A percentile compares a stretch with the other conserved stretches of the same genome.
These are phyloP conservation scores for Candida namnaoensis DNA, from an alignment of 805 yeast species.

Conservation along the genomic window DNA sequence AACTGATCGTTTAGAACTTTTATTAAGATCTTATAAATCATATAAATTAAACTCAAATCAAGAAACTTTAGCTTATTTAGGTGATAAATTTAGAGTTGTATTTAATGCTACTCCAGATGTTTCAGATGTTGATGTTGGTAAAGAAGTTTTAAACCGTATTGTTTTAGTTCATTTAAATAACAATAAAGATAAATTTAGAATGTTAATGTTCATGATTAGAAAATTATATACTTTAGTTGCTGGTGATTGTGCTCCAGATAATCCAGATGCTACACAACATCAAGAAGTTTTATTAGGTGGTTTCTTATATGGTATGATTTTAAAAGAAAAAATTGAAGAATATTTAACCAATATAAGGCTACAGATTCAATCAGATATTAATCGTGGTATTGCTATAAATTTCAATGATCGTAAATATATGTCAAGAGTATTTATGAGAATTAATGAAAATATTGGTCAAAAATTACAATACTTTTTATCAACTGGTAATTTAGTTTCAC, in stretches of 20 bases:
- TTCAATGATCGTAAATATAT: slow-evolving; percentile 81
- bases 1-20: slow-evolving; percentile 94
- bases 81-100: slow-evolving; percentile 92
- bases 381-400: slow-evolving; percentile 73
- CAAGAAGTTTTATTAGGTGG: slow-evolving; percentile 96
- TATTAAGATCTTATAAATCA: slow-evolving; percentile 80
- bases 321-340: slow-evolving; percentile 95
- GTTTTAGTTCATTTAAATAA: slow-evolving; percentile 81
- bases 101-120: slow-evolving; percentile 84
- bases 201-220: slow-evolving; percentile 90
- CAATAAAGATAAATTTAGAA: slow-evolving; percentile 72
- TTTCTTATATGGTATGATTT: slow-evolving; percentile 90
- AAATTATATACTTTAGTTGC: slow-evolving; percentile 92
- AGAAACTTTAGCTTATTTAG: slow-evolving; percentile 89
- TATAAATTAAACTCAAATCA: slow-evolving; percentile 72
- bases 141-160: slow-evolving; percentile 70
- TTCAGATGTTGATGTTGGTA: slow-evolving; percentile 86
- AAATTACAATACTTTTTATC: slow-evolving; percentile 91
- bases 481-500: slow-evolving; percentile 95
- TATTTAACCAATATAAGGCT: slow-evolving; percentile 64
- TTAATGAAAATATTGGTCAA: slow-evolving; percentile 90
- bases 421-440: slow-evolving; percentile 64
- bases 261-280: slow-evolving; percentile 99
- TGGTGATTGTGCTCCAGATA: slow-evolving; percentile 94
- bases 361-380: slow-evolving; percentile 73